Base-by-base conservation (phyloP, 352 stramenopile genomes). In the Phytophthora lateralis region DNA sequence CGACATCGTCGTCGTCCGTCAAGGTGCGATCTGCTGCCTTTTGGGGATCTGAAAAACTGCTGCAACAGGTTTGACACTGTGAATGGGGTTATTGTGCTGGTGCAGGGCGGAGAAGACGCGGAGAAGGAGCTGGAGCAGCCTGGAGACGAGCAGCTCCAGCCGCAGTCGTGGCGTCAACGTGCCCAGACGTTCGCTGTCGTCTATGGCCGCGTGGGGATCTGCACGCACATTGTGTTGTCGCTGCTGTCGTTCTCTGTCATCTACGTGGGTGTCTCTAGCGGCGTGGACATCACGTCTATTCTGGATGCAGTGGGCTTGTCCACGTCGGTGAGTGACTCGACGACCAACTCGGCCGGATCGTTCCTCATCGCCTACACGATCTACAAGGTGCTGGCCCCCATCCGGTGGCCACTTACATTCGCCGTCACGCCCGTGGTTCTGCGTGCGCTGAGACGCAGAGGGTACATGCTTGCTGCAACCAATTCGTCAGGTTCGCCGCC, bases 391-490 rank as follows among this genome's bases (percentile, higher is more conserved):
- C 52, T 85, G 18, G 58, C 80, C n/a, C 85, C 85, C 6, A 53
- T 95, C 27, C 85, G 85, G 18, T 95, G 85, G 85, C 83, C 83
- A 7, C 69, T 95, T 10, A 95, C 85, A 26, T 91, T 93, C 59
- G 82, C 80, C 9, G 78, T 92, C 24, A 93, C 85, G 8, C 85
- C 85, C 8, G 66, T 95, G 6, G 81, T 95, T 38, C 67, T 95
- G 54, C 82, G 83, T 24, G 78, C 71, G n/a, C 53, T 93, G 55
- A 81, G 84, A 35, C 68, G 81, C 52, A 75, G 79, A 59, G 84
- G 84, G 12, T 93, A 91, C 60, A 91, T 93, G 82, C 68, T 89
- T 32, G 66, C 75, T 14, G 20, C 75, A 4, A 61, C 57, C 21
- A 51, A 63, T 52, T 41, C 45, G 34, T n/a, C 73, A 50, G 1